Evolutionary conservation across 2,329 filamentous ascomycete genomes (phyloP), one percentile per base, ranked within the genome.

Genomic region (Sclerotinia spermophila): DNA sequence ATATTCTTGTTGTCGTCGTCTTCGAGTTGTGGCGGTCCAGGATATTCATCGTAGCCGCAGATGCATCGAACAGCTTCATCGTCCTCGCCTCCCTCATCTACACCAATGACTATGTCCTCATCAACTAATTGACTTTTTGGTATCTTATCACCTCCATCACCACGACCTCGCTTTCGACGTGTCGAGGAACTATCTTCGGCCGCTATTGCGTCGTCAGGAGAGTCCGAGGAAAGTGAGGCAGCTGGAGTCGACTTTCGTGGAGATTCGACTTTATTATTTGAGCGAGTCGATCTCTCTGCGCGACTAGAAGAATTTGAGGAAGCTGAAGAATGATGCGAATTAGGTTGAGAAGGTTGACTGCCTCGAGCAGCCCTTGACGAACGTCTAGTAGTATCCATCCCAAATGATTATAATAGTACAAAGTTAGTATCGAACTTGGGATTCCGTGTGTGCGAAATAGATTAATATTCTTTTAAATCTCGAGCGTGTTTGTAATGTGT

Each of bases 41-140:
- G 96, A 82, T 98, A 98, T 71, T 99, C 96, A 78, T 96, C 93
- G 77, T 92, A 90, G 76, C 94, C 94, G 82, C 96, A 99, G 74
- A 99, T 90, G 83, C 96, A 99, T 76, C 96, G 90, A 79, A 97
- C 97, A 70, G 96, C 89, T 83, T 98, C 96, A 79, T 97, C 94
- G 80, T 97, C 93, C 78, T 92, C 92, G 40, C 84, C 87, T 64
- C 91, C 86, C 70, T 93, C 90, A 73, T 89, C 89, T 72, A 85
- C 86, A 74, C 90, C 91, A 80, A 90, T 88, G 84, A 83, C 65
- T 44, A 61, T 72, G 38, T 78, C 75, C 55, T 70, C 60, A 65
- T 76, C 68, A 40, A 71, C 80, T 80, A 75, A 85, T 90, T 79
- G 92, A 86, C 75, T 86, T 86, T 79, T 79, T 33, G 74, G 70